Evolutionary conservation across 805 yeast genomes (phyloP), one percentile per base, ranked within the genome.

Genomic region (Jamesozyma spencerorum): DNA sequence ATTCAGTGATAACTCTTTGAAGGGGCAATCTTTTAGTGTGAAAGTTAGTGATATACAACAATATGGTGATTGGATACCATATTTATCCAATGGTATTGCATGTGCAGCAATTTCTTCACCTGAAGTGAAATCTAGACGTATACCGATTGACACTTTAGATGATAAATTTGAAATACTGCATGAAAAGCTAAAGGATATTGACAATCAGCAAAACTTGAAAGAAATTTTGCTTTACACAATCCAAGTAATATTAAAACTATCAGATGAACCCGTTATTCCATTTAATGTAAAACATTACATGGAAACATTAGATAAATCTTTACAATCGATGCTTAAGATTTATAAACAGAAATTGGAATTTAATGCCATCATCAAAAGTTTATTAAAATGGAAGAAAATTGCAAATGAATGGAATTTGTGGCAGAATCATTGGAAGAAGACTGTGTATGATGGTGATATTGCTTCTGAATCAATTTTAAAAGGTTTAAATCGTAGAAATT

Each of bases 241-340:
- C 1, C 63, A 69, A 24, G 46, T 81, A 5, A 62, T 71, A 0
- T 51, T 85, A 8, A 69, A 71, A 35, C 51, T 81, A n/a, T 71
- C 78, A 0, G 94, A 86, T 49, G 74, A 71, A 28, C 94, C 96
- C 1, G 56, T 84, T 34, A 67, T 87, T 14, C 94, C 94, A 1
- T 81, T 71, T 49, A 74, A 79, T 55, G 57, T 83, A 24, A 55
- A 54, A 4, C 60, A 65, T 6, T 66, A 74, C 41, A 74, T 74
- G 2, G 54, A 62, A 1, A 59, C 60, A 10, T 46, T 83, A 39
- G 64, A 64, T 20, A 54, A 58, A 1, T 73, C 73, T 47, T 54
- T 68, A 12, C 58, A 63, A 20, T 80, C 77, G 42, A 59, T 85
- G 29, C 41, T 47, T 8, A 47, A 41, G 3, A 49, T 48, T 4